Evolutionary conservation across 768 basidiomycete genomes (phyloP).

Genomic region (Kwoniella sp.): DNA sequence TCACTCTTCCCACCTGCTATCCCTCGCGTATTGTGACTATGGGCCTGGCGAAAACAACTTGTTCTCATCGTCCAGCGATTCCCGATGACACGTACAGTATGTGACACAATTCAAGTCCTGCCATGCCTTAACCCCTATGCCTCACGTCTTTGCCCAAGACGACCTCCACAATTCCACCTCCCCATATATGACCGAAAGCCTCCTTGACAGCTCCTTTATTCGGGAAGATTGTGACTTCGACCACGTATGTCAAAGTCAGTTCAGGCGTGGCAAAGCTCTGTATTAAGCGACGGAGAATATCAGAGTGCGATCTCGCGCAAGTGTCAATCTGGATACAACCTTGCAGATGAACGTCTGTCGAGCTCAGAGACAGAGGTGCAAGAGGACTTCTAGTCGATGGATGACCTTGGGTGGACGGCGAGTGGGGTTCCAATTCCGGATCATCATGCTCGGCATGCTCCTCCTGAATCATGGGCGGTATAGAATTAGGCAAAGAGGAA

Average conservation of each 20-base stretch:
- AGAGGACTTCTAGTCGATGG: not conserved
- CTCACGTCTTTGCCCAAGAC: constrained; percentile 27
- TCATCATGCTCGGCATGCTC: not conserved
- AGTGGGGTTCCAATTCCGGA: not conserved
- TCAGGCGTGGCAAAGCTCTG: constrained; percentile 45
- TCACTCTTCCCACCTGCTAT: no score
- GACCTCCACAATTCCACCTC: constrained; percentile 47
- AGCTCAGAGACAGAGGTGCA: constrained; percentile 5
- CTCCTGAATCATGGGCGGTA: not conserved
- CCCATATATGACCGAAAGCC: constrained; percentile 50
- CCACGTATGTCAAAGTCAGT: constrained; percentile 42
- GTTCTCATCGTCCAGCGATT: no score
- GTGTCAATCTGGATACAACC: constrained; percentile 25
- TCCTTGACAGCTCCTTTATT: constrained; percentile 47
- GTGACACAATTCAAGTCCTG: no score
- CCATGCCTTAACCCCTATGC: not conserved
- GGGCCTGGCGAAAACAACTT: no score
- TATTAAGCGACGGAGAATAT: constrained; percentile 17
- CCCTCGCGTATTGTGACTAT: no score
- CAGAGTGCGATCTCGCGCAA: not conserved
- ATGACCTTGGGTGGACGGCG: not conserved
- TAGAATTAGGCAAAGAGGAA: not conserved
- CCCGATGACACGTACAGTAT: no score
- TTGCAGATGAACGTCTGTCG: constrained; percentile 46
- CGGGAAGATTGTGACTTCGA: constrained; percentile 47